Percentiles rank a stretch among this genome's conserved stretches.
These are phyloP conservation scores for Mucor piriformis DNA, from an alignment of 371 early-diverging fungal species.

Conservation along the genomic window DNA sequence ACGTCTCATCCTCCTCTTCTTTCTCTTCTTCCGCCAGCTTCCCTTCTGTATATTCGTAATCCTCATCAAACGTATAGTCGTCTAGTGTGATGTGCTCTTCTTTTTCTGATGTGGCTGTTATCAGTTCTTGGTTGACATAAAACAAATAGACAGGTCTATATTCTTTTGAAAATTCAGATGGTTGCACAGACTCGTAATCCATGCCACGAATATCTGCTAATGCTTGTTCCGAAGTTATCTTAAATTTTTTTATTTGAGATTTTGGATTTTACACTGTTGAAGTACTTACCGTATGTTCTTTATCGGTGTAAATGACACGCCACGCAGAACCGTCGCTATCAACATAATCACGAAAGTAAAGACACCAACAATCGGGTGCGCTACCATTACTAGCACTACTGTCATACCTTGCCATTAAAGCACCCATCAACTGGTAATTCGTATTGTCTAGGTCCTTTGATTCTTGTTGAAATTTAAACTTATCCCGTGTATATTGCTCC, in stretches of 20 bases:
- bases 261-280: neutral
- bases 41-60: neutral
- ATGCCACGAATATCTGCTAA: constrained; percentile 27
- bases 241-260: neutral
- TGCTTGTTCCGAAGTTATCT: constrained; percentile 30
- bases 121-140: constrained; percentile 33
- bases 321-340: constrained; percentile 35
- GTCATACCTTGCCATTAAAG: constrained; percentile 39
- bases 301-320: constrained; percentile 32
- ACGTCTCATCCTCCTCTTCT: constrained; percentile 27
- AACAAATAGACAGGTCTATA: constrained; percentile 48
- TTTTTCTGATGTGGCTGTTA: neutral
- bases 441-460: constrained; percentile 12
- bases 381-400: constrained; percentile 9
- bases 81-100: constrained; percentile 32
- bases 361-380: constrained; percentile 30
- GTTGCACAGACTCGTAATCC: neutral
- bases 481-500: constrained; percentile 23
- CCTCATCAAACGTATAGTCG: constrained; percentile 44
- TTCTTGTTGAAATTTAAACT: constrained; percentile 3
- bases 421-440: constrained; percentile 44
- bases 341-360: constrained; percentile 46
- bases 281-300: neutral
- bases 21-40: constrained; percentile 7
- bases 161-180: constrained; percentile 19